Evolutionary conservation across 495 filamentous ascomycete species (phyloP).

Genomic region (Amniculicola lignicola): DNA sequence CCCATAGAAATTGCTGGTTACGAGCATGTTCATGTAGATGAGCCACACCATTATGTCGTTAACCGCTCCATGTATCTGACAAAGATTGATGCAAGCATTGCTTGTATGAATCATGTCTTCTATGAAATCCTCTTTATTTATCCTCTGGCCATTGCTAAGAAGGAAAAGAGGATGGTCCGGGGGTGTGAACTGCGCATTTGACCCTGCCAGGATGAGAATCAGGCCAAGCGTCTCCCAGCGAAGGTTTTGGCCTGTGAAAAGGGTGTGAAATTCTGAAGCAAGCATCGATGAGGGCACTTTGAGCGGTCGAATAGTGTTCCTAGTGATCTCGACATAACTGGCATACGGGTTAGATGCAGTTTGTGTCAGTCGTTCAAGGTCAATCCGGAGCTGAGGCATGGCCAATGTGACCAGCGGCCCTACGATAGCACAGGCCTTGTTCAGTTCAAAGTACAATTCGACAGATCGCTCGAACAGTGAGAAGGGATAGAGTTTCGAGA

Average conservation of each 20-base stretch:
- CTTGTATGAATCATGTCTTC: slow-evolving; percentile 27
- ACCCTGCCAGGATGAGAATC: slow-evolving; percentile 15
- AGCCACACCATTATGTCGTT: slow-evolving; percentile 32
- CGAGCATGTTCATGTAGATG: slow-evolving; percentile 24
- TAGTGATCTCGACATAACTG: slow-evolving; percentile 20
- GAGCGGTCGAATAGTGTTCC: slow-evolving; percentile 17
- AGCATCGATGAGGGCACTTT: slow-evolving; percentile 22
- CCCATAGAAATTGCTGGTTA: slow-evolving; percentile 27
- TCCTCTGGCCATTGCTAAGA: slow-evolving; percentile 10
- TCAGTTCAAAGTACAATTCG: slow-evolving; percentile 21
- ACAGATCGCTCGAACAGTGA: slow-evolving; percentile 15
- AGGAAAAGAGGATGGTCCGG: slow-evolving; percentile 28
- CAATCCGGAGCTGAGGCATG: slow-evolving; percentile 19
- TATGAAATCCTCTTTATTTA: slow-evolving; percentile 28
- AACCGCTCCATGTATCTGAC: slow-evolving; percentile 27
- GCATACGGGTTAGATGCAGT: not conserved
- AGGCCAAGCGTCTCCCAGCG: slow-evolving; percentile 31
- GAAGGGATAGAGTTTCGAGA: slow-evolving; percentile 19
- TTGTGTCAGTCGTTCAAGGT: slow-evolving; percentile 16
- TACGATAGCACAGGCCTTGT: slow-evolving; percentile 12
- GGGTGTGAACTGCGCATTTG: slow-evolving; percentile 21
- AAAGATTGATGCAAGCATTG: slow-evolving; percentile 28
- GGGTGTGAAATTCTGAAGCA: slow-evolving; percentile 21
- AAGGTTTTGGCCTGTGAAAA: slow-evolving; percentile 27
- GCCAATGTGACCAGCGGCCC: slow-evolving; percentile 20